Base-by-base conservation (phyloP, 2,329 filamentous ascomycete species). In the Diaporthe sp. region DNA sequence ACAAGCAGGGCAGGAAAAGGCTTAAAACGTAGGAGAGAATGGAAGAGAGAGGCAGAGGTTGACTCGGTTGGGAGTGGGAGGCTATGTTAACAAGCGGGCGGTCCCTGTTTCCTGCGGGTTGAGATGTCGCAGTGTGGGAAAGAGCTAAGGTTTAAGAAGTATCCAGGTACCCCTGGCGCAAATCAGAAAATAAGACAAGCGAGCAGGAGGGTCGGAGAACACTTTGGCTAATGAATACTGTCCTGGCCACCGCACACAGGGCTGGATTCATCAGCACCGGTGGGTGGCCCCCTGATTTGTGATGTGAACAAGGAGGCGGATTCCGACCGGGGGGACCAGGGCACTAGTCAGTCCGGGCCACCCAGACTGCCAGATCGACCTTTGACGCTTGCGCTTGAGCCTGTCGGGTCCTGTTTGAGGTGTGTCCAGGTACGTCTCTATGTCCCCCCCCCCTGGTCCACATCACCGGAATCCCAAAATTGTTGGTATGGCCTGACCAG, bases 91-190 rank as follows among this genome's bases (percentile, higher is more conserved):
- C 19, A 37, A 17, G 62, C 31, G 31, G 3, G 59, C 53, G 10
- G 55, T 37, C 39, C 59, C 59, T 65, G 59, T 72, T 51, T 72
- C 55, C 51, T 34, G 58, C n/a, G 58, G 61, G 55, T 65, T 42
- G 46, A 42, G 28, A 34, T 65, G 34, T 62, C 46, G 58, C 46
- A 65, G 51, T 22, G 51, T 37, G 28, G 70, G n/a, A 59, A 37
- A 19, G 37, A 10, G 34, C 70, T 65, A 42, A 42, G 70, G 46
- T 55, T 62, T 51, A n/a, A 44, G 51, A 34, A 55, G 58, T 49
- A 34, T 55, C 58, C 49, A 73, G 46, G 71, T 65, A 51, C 58
- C 58, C 65, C 65, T 69, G 65, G 55, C 42, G 65, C 31, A 34
- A 34, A 69, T 69, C 49, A 55, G 15, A 31, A 46, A 65, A 34